Percentiles rank a stretch among this genome's conserved stretches.
Conservation (phyloP, 2,329 filamentous ascomycete species). For the Fusarium guadeloupense region DNA sequence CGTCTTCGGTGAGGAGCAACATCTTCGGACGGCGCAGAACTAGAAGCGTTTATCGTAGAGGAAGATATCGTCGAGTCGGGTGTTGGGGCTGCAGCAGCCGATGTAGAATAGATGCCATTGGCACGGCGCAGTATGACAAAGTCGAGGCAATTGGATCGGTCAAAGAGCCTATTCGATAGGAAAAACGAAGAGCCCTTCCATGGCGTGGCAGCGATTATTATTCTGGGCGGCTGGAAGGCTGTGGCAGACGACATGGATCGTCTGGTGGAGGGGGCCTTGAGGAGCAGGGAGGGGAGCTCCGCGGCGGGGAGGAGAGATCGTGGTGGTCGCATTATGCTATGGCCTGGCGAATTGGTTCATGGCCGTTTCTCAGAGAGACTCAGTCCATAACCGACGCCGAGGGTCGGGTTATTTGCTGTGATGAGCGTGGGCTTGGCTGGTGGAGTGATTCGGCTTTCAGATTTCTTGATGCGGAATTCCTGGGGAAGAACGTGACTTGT, state of each 20-base stretch:
- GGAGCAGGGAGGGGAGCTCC: slow-evolving; percentile 41
- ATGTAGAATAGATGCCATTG: slow-evolving; percentile 43
- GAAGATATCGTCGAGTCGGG: slow-evolving; percentile 32
- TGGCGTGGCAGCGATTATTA: slow-evolving; percentile 32
- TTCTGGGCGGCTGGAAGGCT: slow-evolving; percentile 38
- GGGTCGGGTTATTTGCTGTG: neutral
- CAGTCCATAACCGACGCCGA: slow-evolving; percentile 41
- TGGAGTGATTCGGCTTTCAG: slow-evolving; percentile 39
- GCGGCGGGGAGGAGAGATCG: slow-evolving; percentile 44
- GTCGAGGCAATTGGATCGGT: slow-evolving; percentile 51
- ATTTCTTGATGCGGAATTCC: slow-evolving; percentile 39
- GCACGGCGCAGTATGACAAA: slow-evolving; percentile 44
- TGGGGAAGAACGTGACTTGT: slow-evolving; percentile 36
- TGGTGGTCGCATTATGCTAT: slow-evolving; percentile 49
- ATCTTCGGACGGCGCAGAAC: slow-evolving; percentile 34
- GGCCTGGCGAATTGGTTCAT: slow-evolving; percentile 45
- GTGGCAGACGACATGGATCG: slow-evolving; percentile 47
- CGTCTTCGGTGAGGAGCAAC: slow-evolving; percentile 50
- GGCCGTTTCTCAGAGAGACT: slow-evolving; percentile 39
- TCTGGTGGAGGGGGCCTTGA: slow-evolving; percentile 33
- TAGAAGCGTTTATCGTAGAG: slow-evolving; percentile 23
- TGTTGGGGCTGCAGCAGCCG: slow-evolving; percentile 30
- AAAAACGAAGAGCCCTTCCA: slow-evolving; percentile 44
- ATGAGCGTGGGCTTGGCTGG: slow-evolving; percentile 14
- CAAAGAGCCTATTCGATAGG: slow-evolving; percentile 49